phyloP scores from a whole-genome alignment of 139 green algal species.

The Coelastrella sp. region DNA sequence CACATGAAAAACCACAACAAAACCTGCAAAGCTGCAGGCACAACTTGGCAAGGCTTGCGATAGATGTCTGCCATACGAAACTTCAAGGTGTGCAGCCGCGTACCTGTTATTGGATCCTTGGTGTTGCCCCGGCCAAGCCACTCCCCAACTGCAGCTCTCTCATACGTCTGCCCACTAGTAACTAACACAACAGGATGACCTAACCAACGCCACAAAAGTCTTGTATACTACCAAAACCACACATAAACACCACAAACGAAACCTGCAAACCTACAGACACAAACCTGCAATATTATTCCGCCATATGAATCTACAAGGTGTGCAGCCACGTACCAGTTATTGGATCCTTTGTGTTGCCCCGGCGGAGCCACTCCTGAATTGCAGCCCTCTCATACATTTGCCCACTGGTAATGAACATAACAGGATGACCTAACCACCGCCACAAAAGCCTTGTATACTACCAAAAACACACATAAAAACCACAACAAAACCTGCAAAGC shows the following conservation, averaged over 20 bases:
- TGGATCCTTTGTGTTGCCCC: slow-evolving; percentile 30
- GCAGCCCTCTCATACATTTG: slow-evolving; percentile 26
- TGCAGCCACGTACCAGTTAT: too few species aligned
- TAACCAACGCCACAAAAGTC: slow-evolving; percentile 23
- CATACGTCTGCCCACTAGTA: slow-evolving; percentile 20
- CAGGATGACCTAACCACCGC: too few species aligned
- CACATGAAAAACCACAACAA: not conserved
- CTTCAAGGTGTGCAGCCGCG: too few species aligned
- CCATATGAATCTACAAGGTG: too few species aligned
- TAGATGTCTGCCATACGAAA: too few species aligned
- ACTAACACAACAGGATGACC: slow-evolving; percentile 29
- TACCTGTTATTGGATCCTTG: slow-evolving; percentile 20
- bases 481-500: not conserved
- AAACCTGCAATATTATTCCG: too few species aligned
- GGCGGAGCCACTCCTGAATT: slow-evolving; percentile 39
- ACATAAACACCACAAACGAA: not conserved
- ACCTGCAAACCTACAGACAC: too few species aligned
- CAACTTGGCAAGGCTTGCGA: too few species aligned
- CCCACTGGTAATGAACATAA: not conserved
- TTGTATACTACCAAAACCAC: not conserved
- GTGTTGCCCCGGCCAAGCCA: slow-evolving; percentile 30
- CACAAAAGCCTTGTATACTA: slow-evolving; percentile 10
- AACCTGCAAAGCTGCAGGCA: too few species aligned
- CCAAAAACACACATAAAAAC: not conserved
- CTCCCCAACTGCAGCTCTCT: slow-evolving; percentile 18